Base-by-base conservation (phyloP, 140 eudicot species). In the Bidens hawaiensis region DNA sequence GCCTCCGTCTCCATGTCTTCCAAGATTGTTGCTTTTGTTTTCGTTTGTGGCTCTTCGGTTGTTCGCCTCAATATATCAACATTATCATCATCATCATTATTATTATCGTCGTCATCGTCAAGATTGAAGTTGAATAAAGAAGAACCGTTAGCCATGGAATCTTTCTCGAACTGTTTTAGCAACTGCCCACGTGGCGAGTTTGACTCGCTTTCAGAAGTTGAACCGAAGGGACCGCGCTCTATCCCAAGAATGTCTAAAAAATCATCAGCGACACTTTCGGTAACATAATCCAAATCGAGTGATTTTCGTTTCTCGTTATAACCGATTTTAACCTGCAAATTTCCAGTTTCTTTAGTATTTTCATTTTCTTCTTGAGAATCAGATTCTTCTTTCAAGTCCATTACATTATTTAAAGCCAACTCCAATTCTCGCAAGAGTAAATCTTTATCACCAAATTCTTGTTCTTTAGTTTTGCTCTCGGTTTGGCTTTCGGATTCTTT, bases 121-220 rank as follows among this genome's bases (percentile, higher is more conserved):
- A 64, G 51, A 56, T 76, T 88, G 57, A 81, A 85, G 83, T 88
- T 70, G 34, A 84, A 80, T 38, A 93, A 70, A n/a, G 81, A 73
- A 58, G 84, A 68, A 57, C 93, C 89, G 31, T 60, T 61, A 12
- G 83, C 86, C 51, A 87, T 72, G 14, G 85, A 48, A 25, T 88
- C 99, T 71, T 82, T 80, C 78, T 93, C 95, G 30, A 93, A 93
- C 72, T 85, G 87, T 66, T 93, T 76, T 58, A 93, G 57, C 21
- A 93, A 73, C 21, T 79, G 82, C 75, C 83, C 99, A 45, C 99
- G 85, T 24, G 99, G 99, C 31, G 99, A 93, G 76, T 85, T 95
- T 8, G 95, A 78, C 69, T 84, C 95, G 47, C 85, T 85, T 78
- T 85, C 95, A 31, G 87, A 82, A 72, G 83, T 78, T 61, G 65